Conservation (phyloP, 148 eudicot species). For the Camellia lanceoleosa region DNA sequence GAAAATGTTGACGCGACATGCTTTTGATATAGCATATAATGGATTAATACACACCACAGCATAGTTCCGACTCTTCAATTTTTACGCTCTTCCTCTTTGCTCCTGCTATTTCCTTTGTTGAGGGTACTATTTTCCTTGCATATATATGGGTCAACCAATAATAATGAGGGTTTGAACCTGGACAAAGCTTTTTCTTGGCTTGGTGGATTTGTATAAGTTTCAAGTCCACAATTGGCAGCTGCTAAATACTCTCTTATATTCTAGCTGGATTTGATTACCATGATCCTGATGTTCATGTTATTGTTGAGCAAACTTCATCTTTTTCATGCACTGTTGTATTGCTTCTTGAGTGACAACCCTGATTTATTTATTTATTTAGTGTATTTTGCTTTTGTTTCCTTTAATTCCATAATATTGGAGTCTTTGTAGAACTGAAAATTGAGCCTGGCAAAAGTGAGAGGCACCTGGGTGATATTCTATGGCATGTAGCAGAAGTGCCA, state of each 20-base stretch:
- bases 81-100: neutral
- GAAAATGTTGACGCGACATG: neutral
- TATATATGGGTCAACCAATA: neutral
- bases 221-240: constrained; percentile 1
- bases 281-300: neutral
- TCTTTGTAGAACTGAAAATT: no score
- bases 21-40: neutral
- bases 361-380: neutral
- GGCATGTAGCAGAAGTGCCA: constrained; percentile 4
- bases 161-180: neutral
- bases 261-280: no score
- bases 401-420: neutral
- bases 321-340: neutral
- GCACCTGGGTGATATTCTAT: neutral
- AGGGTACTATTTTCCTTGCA: neutral
- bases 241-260: neutral
- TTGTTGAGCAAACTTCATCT: neutral
- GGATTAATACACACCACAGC: neutral
- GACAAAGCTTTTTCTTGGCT: no score
- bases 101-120: neutral
- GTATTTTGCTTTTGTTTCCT: neutral
- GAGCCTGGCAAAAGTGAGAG: neutral
- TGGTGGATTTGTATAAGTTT: neutral
- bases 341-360: neutral
- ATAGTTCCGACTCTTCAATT: neutral